Evolutionary conservation across 768 basidiomycete genomes (phyloP).

Genomic region (Porphyrellus cyaneotinctus): DNA sequence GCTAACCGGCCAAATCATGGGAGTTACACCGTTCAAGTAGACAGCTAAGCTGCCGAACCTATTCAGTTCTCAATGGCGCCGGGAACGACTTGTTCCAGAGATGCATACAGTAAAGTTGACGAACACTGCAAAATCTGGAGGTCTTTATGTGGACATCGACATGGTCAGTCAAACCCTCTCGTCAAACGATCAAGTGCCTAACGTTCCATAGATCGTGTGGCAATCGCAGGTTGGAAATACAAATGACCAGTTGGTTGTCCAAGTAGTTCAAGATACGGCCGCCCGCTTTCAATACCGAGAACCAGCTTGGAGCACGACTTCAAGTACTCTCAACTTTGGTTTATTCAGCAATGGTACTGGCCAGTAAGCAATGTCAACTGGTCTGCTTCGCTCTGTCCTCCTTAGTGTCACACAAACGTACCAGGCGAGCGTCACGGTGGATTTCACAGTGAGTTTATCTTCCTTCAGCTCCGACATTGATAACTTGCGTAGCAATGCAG

Average conservation of each 20-base stretch:
- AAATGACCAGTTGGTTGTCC: conserved; percentile 9
- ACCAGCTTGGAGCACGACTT: conserved; percentile 34
- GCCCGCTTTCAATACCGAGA: conserved; percentile 38
- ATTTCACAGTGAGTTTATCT: conserved; percentile 36
- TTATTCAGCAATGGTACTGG: conserved; percentile 42
- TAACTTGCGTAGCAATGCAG: conserved; percentile 14
- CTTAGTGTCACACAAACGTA: conserved; percentile 24
- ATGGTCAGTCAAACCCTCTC: conserved; percentile 27
- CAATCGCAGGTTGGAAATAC: conserved; percentile 25
- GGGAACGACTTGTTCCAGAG: conserved; percentile 35
- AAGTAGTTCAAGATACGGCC: conserved; percentile 35
- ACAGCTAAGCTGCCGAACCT: conserved; percentile 33
- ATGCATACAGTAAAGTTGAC: conserved; percentile 35
- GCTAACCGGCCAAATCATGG: conserved; percentile 48
- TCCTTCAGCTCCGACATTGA: neutral
- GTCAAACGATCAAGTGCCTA: neutral
- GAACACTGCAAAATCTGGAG: conserved; percentile 34
- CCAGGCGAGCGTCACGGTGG: conserved; percentile 34
- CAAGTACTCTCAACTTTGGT: conserved; percentile 30
- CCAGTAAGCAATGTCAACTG: conserved; percentile 29
- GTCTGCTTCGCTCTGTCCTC: neutral
- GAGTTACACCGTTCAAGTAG: conserved; percentile 39
- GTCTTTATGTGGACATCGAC: conserved; percentile 42
- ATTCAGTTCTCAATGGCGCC: conserved; percentile 28
- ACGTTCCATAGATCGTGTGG: conserved; percentile 25